Base-by-base conservation (phyloP, 2,329 filamentous ascomycete species). In the Arthroderma uncinatum region DNA sequence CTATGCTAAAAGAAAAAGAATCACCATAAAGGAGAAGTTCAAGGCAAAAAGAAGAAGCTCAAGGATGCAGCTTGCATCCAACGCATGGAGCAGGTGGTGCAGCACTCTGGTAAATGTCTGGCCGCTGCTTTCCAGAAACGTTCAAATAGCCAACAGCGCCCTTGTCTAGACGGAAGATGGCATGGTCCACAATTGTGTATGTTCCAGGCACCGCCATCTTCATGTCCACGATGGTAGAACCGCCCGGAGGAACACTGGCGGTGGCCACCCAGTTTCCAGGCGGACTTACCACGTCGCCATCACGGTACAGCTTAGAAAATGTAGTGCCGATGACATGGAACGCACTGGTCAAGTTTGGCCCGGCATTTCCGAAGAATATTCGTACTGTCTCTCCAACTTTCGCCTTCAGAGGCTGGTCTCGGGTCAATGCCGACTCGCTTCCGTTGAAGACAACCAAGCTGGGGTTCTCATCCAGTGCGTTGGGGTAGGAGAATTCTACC, bases 331-430 rank as follows among this genome's bases (percentile, higher is more conserved):
- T 67, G 30, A 69, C 59, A 58, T 70, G 67, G 30, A 70, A 67
- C 2, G 68, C 64, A 58, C 68, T 71, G 4, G 64, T 70, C 2
- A 70, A 61, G 40, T 71, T 71, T 1, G 68, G 68, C 0, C 68
- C 68, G 0, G 66, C 67, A 54, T 71, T 71, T 2, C 68, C 68
- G 47, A 71, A 71, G 61, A 68, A 71, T 36, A 71, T 63, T n/a
- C 68, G 67, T 1, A 70, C 62, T 3, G 62, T 64, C 56, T 71
- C 67, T 14, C 65, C 65, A 1, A 62, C 59, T 2, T 58, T 60
- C 2, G 66, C 66, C 55, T 69, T 70, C 19, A 71, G 64, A 1
- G 68, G 68, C 4, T 59, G 59, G 34, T 68, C 64, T 9, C 63
- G 39, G n/a, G 68, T 70, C 23, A 69, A 52, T 2, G 68, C 66